phyloP scores from a whole-genome alignment of 1,284 basidiomycete species.

The Peniophora sp. region DNA sequence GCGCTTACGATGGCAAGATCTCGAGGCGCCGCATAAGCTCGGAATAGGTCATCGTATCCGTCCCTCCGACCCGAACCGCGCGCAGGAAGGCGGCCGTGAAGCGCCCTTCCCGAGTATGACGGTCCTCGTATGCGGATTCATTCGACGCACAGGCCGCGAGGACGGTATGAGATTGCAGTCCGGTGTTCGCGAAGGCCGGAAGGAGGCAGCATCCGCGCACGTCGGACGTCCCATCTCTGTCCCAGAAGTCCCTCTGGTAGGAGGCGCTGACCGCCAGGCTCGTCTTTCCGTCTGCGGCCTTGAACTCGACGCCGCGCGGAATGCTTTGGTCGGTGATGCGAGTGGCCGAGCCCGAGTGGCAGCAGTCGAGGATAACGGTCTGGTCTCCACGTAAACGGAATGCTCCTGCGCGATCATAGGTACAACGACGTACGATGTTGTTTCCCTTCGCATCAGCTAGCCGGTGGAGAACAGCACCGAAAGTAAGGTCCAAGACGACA shows the following conservation, averaged over 20 bases:
- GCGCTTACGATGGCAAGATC: background rate
- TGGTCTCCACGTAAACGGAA: conserved; percentile 8
- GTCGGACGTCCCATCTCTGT: too few species aligned
- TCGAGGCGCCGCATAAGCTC: background rate
- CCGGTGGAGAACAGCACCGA: background rate
- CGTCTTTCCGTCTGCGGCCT: too few species aligned
- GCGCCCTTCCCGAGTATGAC: background rate
- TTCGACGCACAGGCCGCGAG: background rate
- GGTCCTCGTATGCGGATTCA: background rate
- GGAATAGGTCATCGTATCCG: background rate
- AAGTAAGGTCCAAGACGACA: background rate
- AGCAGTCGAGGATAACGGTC: conserved; percentile 33
- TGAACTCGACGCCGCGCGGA: too few species aligned
- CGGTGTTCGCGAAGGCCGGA: too few species aligned
- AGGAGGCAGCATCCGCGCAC: too few species aligned
- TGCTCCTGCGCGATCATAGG: background rate
- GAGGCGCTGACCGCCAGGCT: too few species aligned
- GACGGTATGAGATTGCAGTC: too few species aligned
- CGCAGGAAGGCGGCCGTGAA: background rate
- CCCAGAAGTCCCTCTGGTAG: too few species aligned
- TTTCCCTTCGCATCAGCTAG: background rate
- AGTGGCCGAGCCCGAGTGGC: conserved; percentile 24
- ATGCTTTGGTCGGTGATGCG: background rate
- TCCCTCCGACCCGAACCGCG: background rate
- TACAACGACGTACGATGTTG: background rate